A percentile compares a stretch with the other conserved stretches of the same genome.
Evolutionary conservation across 257 asterid genomes (phyloP).

Genomic region (Solanum pinnatisectum): DNA sequence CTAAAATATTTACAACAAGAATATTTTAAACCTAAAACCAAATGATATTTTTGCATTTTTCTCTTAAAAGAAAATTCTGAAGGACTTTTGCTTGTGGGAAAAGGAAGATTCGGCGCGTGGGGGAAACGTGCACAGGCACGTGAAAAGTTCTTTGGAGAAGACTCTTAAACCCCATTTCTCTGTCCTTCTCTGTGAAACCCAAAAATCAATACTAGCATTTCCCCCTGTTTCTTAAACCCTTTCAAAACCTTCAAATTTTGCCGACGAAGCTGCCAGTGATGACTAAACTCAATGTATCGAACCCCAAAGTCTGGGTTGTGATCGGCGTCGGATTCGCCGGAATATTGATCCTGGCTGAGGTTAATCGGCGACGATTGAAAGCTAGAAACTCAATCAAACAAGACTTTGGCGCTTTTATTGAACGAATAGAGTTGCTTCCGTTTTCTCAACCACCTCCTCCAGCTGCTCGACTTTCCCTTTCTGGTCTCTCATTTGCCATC

Average conservation of each 20-base stretch:
- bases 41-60: neutral
- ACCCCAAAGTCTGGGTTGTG: conserved; percentile 69
- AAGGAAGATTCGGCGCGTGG: neutral
- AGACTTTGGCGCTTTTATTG: conserved; percentile 80
- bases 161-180: neutral
- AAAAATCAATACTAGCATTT: neutral
- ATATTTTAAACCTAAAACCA: neutral
- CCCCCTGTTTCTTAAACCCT: conserved; percentile 17
- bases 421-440: conserved; percentile 63
- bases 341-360: conserved; percentile 70
- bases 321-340: conserved; percentile 90
- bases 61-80: neutral
- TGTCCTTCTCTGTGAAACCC: neutral
- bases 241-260: conserved; percentile 4
- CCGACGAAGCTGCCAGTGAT: conserved; percentile 18
- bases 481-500: conserved; percentile 71
- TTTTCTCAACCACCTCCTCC: conserved; percentile 96
- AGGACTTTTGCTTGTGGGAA: neutral
- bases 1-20: too few species aligned
- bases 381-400: conserved; percentile 32
- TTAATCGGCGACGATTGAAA: conserved; percentile 62
- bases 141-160: neutral
- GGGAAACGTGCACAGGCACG: neutral
- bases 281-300: conserved; percentile 50
- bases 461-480: conserved; percentile 68